A percentile compares a stretch with the other conserved stretches of the same genome.
Evolutionary conservation across 2,329 filamentous ascomycete species (phyloP).

Genomic region (Xylariales sp.): DNA sequence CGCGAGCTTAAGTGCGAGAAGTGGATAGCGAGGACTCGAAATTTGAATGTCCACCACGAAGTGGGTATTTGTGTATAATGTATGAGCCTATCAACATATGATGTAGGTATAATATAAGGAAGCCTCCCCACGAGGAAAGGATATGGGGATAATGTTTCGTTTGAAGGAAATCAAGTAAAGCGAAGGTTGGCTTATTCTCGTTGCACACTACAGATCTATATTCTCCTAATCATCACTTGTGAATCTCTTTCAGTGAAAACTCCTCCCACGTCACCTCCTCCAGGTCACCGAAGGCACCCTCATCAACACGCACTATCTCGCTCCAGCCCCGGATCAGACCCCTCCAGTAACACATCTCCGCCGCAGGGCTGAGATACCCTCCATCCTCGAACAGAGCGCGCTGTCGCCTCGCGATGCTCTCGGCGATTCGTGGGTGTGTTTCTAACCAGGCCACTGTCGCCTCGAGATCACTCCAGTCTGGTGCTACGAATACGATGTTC

Average conservation of each 20-base stretch:
- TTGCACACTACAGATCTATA: constrained; percentile 6
- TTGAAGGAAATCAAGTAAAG: constrained; percentile 7
- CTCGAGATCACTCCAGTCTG: constrained; percentile 64
- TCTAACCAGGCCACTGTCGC: constrained; percentile 60
- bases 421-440: constrained; percentile 55
- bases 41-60: neutral
- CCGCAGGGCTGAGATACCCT: constrained; percentile 62
- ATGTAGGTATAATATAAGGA: constrained; percentile 44
- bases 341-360: constrained; percentile 66
- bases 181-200: constrained; percentile 5
- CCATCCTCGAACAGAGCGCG: constrained; percentile 56
- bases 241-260: constrained; percentile 51
- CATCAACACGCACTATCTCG: constrained; percentile 53
- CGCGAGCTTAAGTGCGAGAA: constrained; percentile 76
- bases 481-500: constrained; percentile 60
- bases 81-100: constrained; percentile 42
- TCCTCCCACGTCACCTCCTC: constrained; percentile 56
- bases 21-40: constrained; percentile 53
- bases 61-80: constrained; percentile 39
- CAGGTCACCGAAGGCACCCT: constrained; percentile 50
- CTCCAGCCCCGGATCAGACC: constrained; percentile 61
- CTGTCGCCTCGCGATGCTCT: constrained; percentile 61
- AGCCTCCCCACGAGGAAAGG: constrained; percentile 34
- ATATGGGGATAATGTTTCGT: constrained; percentile 32
- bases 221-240: constrained; percentile 38